phyloP scores from a whole-genome alignment of 2,329 filamentous ascomycete genomes.

The Calycina herbarum region DNA sequence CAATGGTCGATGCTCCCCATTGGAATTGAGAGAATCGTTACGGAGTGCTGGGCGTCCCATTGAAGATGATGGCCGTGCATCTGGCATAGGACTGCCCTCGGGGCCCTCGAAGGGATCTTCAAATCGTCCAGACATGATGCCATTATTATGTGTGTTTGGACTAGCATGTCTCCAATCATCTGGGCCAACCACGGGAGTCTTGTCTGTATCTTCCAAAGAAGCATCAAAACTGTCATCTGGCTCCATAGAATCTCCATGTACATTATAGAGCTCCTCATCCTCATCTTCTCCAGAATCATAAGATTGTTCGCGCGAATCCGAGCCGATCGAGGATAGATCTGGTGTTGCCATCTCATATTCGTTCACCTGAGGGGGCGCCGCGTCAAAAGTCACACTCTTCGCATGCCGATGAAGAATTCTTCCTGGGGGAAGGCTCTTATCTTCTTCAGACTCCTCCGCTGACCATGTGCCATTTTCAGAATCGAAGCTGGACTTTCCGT shows the following conservation, averaged over 20 bases:
- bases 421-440: constrained; percentile 62
- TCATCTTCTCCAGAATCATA: constrained; percentile 83
- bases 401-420: constrained; percentile 76
- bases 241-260: constrained; percentile 55
- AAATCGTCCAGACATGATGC: constrained; percentile 29
- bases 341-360: constrained; percentile 98
- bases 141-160: constrained; percentile 41
- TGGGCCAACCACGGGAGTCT: constrained; percentile 95
- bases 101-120: constrained; percentile 67
- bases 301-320: constrained; percentile 88
- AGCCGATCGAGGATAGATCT: constrained; percentile 88
- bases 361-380: constrained; percentile 88
- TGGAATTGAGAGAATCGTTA: constrained; percentile 73
- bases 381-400: constrained; percentile 97
- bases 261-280: constrained; percentile 60
- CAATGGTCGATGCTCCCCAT: constrained; percentile 78
- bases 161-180: constrained; percentile 89
- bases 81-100: constrained; percentile 67
- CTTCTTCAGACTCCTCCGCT: constrained; percentile 60
- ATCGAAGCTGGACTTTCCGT: constrained; percentile 63
- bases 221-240: constrained; percentile 89
- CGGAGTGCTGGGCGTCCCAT: constrained; percentile 56
- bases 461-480: constrained; percentile 68
- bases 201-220: constrained; percentile 91
- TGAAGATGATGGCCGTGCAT: constrained; percentile 38